Conservation (phyloP, 352 stramenopile species). For the Globisporangium mamillatum region DNA sequence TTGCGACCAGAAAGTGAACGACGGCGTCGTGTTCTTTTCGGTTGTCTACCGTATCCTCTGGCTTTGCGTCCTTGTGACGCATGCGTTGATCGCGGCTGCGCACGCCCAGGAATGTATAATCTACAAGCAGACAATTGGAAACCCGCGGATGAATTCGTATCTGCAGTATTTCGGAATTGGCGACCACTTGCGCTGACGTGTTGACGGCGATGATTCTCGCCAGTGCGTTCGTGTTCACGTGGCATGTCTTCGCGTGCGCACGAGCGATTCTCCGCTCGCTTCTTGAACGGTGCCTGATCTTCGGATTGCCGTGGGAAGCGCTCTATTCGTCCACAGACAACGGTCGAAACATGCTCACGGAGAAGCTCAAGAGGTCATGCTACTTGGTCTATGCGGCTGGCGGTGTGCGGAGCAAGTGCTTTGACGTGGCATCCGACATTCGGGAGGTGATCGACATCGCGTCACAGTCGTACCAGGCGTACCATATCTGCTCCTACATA, state of each 20-base stretch:
- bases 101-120: constrained; percentile 2
- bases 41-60: not conserved
- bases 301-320: not conserved
- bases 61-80: not conserved
- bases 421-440: constrained; percentile 19
- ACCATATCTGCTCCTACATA: constrained; percentile 22
- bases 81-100: not conserved
- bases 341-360: not conserved
- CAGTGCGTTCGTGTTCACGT: not conserved
- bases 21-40: constrained; percentile 1
- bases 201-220: constrained; percentile 4
- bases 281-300: not conserved
- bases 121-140: constrained; percentile 10
- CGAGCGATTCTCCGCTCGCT: constrained; percentile 1
- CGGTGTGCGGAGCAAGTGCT: constrained; percentile 28
- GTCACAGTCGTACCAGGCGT: constrained; percentile 27
- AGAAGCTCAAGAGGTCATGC: not conserved
- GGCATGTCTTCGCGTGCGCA: not conserved
- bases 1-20: constrained; percentile 1
- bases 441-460: constrained; percentile 24
- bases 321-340: not conserved
- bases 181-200: constrained; percentile 1
- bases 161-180: constrained; percentile 12
- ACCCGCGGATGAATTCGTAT: constrained; percentile 7
- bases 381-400: constrained; percentile 2